Percentiles rank a stretch among this genome's conserved stretches.
Conservation (phyloP, 257 asterid species). For the Fraxinus anomala region DNA sequence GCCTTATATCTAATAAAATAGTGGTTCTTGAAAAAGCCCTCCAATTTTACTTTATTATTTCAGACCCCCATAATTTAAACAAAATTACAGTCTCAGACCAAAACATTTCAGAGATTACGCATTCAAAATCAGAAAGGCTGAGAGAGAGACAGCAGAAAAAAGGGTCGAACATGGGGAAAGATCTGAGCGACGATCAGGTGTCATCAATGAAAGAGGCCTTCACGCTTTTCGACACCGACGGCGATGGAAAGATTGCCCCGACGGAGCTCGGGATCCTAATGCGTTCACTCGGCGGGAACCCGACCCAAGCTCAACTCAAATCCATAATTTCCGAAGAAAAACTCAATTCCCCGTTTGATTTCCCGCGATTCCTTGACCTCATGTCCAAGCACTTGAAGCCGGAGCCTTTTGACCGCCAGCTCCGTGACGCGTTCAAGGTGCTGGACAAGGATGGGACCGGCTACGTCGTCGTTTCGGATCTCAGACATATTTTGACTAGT, state of each 20-base stretch:
- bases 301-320: constrained; percentile 91
- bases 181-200: constrained; percentile 84
- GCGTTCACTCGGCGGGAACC: constrained; percentile 95
- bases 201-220: constrained; percentile 91
- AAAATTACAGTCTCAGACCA: neutral
- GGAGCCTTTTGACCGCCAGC: constrained; percentile 95
- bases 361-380: constrained; percentile 68
- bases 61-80: neutral
- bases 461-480: constrained; percentile 79
- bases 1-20: neutral
- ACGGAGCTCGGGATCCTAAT: constrained; percentile 87
- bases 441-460: constrained; percentile 86
- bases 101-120: neutral
- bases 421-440: constrained; percentile 94
- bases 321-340: constrained; percentile 70
- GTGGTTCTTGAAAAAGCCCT: too few relatives aligned
- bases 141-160: constrained; percentile 15
- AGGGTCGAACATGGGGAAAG: constrained; percentile 64
- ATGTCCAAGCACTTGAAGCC: constrained; percentile 94
- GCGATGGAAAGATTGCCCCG: constrained; percentile 90
- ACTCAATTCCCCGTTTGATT: constrained; percentile 74
- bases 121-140: neutral
- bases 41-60: neutral
- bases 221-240: constrained; percentile 90
- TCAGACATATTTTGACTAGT: constrained; percentile 83